These are phyloP conservation scores for Schrenkiella parvula DNA, from an alignment of 345 rosid species.

Conservation along the genomic window DNA sequence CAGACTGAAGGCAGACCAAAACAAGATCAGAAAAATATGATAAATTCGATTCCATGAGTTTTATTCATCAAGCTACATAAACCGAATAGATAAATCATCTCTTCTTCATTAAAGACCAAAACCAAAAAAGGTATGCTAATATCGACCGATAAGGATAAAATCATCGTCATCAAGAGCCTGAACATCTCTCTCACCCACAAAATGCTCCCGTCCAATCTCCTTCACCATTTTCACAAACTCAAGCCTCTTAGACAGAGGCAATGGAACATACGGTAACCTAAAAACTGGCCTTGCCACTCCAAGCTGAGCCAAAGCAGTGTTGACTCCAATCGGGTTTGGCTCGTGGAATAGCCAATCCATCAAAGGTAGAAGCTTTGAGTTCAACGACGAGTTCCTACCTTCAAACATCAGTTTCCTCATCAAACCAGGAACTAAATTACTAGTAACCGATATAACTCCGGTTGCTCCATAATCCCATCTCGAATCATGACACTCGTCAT, in stretches of 20 bases:
- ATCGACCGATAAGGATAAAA: conserved; percentile 65
- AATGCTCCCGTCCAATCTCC: conserved; percentile 66
- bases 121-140: conserved; percentile 36
- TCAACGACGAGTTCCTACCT: conserved; percentile 54
- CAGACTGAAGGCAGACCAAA: background rate
- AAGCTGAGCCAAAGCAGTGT: conserved; percentile 87
- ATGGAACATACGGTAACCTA: conserved; percentile 86
- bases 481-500: conserved; percentile 85
- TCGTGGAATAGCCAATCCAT: conserved; percentile 77
- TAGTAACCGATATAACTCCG: conserved; percentile 75
- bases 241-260: conserved; percentile 56
- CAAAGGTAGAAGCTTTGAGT: conserved; percentile 61
- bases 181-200: conserved; percentile 78
- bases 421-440: conserved; percentile 74
- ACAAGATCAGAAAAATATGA: background rate
- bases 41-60: background rate
- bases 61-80: conserved; percentile 15
- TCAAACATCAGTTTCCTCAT: conserved; percentile 61
- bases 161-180: conserved; percentile 77
- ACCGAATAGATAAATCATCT: background rate
- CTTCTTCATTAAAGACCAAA: conserved; percentile 4
- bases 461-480: conserved; percentile 78
- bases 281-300: conserved; percentile 83
- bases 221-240: conserved; percentile 75
- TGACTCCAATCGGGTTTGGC: conserved; percentile 77